Percentiles rank a stretch among this genome's conserved stretches.
phyloP scores from a whole-genome alignment of 2,329 filamentous ascomycete genomes.

The Claviceps quebecensis region DNA sequence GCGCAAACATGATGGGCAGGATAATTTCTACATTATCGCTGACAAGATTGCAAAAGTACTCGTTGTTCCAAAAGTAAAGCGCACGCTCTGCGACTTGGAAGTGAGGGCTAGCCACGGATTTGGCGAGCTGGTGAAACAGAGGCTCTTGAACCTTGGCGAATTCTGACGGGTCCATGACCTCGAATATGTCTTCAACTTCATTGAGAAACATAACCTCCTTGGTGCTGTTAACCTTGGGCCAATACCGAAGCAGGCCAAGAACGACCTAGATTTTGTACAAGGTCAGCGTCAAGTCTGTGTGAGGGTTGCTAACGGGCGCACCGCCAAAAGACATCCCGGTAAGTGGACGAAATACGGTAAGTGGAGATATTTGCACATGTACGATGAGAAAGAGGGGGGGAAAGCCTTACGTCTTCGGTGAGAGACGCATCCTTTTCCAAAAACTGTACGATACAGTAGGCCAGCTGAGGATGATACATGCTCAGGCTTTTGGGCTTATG shows the following conservation, averaged over 20 bases:
- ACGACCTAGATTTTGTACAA: constrained; percentile 51
- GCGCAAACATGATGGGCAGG: constrained; percentile 97
- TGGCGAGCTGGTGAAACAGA: constrained; percentile 90
- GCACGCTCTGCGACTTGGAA: constrained; percentile 97
- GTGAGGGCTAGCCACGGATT: constrained; percentile 94
- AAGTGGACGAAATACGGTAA: not conserved
- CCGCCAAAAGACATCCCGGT: not conserved
- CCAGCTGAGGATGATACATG: constrained; percentile 98
- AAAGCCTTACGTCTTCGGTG: constrained; percentile 65
- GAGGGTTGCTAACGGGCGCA: too few species aligned
- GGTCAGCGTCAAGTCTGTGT: not conserved
- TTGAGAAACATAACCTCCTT: constrained; percentile 99
- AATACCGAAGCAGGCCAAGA: constrained; percentile 84
- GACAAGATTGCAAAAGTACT: constrained; percentile 98
- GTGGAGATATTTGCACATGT: not conserved
- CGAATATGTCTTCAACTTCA: constrained; percentile 98
- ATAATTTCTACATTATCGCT: constrained; percentile 99
- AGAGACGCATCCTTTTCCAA: constrained; percentile 93
- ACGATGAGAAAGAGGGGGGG: not conserved
- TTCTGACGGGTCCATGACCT: constrained; percentile 97
- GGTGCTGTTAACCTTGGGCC: constrained; percentile 98
- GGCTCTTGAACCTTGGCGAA: constrained; percentile 98
- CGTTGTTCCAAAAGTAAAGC: constrained; percentile 99
- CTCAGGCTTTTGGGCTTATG: constrained; percentile 98
- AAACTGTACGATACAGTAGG: constrained; percentile 98